Conservation (phyloP, 2,329 filamentous ascomycete species). For the Aspergillus sp. region DNA sequence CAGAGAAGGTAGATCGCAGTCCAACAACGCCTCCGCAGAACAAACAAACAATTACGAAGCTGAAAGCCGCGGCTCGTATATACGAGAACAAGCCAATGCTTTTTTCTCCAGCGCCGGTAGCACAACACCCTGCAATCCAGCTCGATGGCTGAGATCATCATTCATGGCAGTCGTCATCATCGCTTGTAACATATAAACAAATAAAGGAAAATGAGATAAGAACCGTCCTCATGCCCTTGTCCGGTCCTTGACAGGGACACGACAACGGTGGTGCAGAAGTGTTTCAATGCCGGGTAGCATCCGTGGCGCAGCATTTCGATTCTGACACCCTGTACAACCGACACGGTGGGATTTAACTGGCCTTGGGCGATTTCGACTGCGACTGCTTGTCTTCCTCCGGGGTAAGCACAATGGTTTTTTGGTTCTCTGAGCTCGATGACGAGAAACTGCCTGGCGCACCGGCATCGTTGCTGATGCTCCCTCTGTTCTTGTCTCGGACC, state of each 20-base stretch:
- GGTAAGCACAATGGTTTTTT: slow-evolving; percentile 7
- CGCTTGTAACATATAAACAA: slow-evolving; percentile 4
- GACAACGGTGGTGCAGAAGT: not conserved
- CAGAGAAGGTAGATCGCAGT: not conserved
- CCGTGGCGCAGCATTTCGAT: not conserved
- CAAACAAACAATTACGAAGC: not conserved
- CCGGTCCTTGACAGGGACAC: not conserved
- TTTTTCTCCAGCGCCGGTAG: not conserved
- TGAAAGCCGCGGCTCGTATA: not conserved
- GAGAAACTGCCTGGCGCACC: slow-evolving; percentile 16
- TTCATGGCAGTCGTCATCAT: slow-evolving; percentile 14
- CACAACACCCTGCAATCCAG: not conserved
- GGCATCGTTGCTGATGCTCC: slow-evolving; percentile 18
- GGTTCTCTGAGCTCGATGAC: slow-evolving; percentile 15
- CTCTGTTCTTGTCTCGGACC: slow-evolving; percentile 19
- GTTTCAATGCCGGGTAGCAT: not conserved
- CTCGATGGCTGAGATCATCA: slow-evolving; percentile 5
- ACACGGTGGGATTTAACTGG: not conserved
- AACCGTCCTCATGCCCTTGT: not conserved
- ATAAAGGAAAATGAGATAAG: slow-evolving; percentile 1
- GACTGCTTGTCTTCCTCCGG: slow-evolving; percentile 9
- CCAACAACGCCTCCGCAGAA: not conserved
- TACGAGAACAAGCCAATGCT: too few relatives aligned
- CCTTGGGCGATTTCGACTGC: slow-evolving; percentile 1
- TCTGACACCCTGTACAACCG: not conserved